These are phyloP conservation scores for Benincasa hispida DNA, from an alignment of 306 rosid species.

Conservation along the genomic window DNA sequence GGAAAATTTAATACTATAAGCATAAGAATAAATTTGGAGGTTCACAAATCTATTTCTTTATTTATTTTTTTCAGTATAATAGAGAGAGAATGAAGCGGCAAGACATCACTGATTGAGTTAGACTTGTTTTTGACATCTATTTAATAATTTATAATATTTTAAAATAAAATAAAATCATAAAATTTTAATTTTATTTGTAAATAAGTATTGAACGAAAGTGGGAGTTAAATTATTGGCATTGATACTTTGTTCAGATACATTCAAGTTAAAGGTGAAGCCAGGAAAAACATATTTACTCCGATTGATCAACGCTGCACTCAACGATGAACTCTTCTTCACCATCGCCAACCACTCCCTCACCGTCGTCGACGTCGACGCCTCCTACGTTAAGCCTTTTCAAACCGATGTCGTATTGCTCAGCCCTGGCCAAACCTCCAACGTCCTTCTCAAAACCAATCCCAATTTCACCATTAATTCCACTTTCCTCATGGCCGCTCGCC, in stretches of 20 bases:
- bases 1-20: no score
- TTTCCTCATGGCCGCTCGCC: slow-evolving; percentile 46
- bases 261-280: slow-evolving; percentile 57
- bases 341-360: slow-evolving; percentile 62
- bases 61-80: no score
- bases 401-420: slow-evolving; percentile 31
- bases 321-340: slow-evolving; percentile 71
- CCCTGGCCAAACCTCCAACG: slow-evolving; percentile 73
- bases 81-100: no score
- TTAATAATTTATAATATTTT: no score
- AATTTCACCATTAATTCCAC: slow-evolving; percentile 36
- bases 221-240: no score
- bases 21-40: no score
- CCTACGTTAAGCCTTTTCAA: slow-evolving; percentile 54
- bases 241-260: slow-evolving; percentile 27
- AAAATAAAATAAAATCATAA: no score
- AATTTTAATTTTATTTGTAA: no score
- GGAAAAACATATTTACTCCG: slow-evolving; percentile 67
- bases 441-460: slow-evolving; percentile 50
- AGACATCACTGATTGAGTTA: no score
- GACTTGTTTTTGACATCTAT: no score
- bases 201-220: no score
- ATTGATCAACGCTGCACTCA: slow-evolving; percentile 78
- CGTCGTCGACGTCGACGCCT: slow-evolving; percentile 65
- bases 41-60: no score